These are phyloP conservation scores for Cadophora sp. DNA, from an alignment of 2,329 filamentous ascomycete species.

Conservation along the genomic window DNA sequence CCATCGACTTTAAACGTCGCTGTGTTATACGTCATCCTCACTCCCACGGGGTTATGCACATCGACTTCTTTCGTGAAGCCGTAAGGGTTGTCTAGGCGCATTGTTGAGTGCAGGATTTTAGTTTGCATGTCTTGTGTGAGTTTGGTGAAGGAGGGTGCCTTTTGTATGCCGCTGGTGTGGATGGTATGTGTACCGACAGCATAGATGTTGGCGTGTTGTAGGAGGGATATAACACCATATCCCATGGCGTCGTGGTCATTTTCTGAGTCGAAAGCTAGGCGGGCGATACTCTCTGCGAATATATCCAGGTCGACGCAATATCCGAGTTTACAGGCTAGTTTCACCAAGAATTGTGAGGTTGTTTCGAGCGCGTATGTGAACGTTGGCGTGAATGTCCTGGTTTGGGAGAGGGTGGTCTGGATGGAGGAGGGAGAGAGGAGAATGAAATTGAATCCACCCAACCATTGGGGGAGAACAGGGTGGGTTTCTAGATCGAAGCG, in stretches of 20 bases:
- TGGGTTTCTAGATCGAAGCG: constrained; percentile 52
- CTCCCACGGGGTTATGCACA: not conserved
- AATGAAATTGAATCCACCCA: constrained; percentile 24
- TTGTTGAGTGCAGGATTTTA: not conserved
- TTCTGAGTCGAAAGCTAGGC: not conserved
- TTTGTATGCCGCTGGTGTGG: not conserved
- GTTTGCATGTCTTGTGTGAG: not conserved
- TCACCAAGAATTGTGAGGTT: not conserved
- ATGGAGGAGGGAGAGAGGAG: constrained; percentile 7
- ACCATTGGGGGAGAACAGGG: constrained; percentile 31
- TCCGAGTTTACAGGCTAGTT: not conserved
- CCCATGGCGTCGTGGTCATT: constrained; percentile 6
- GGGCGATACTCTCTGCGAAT: not conserved
- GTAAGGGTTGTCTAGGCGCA: not conserved
- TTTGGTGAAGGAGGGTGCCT: not conserved
- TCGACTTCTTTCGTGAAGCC: constrained; percentile 2
- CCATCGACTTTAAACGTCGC: constrained; percentile 28
- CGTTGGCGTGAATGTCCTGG: not conserved
- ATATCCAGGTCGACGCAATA: constrained; percentile 12
- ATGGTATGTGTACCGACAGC: not conserved
- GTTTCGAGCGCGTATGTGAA: not conserved
- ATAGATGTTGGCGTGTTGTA: not conserved
- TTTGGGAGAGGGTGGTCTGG: not conserved
- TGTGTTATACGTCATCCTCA: constrained; percentile 22
- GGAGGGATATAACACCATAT: not conserved